A percentile compares a stretch with the other conserved stretches of the same genome.
phyloP scores from a whole-genome alignment of 2,329 filamentous ascomycete species.

The Alternaria hordeiaustralica region DNA sequence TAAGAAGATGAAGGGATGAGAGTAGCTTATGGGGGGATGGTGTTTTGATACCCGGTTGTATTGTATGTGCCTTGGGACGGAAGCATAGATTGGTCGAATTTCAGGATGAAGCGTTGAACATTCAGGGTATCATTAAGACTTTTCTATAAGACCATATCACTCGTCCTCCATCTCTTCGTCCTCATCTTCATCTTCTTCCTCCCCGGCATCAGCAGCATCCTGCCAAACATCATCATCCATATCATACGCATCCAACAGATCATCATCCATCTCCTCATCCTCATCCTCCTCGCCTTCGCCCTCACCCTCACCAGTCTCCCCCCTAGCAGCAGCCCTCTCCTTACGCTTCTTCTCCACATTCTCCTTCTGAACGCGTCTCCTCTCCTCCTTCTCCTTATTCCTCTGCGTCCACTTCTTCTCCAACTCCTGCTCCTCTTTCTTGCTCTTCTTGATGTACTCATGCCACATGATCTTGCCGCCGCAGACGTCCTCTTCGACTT shows the following conservation, averaged over 20 bases:
- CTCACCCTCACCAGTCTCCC: constrained; percentile 52
- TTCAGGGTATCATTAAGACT: constrained; percentile 42
- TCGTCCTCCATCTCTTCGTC: constrained; percentile 56
- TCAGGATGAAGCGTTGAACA: constrained; percentile 15
- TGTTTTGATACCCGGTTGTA: constrained; percentile 2
- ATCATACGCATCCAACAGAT: constrained; percentile 54
- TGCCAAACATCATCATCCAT: constrained; percentile 61
- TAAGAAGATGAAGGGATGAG: constrained; percentile 60
- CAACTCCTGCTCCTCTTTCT: constrained; percentile 76
- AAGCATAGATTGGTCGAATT: not conserved
- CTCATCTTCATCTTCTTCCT: constrained; percentile 55
- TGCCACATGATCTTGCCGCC: constrained; percentile 96
- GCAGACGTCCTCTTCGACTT: constrained; percentile 94
- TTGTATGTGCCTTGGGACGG: not conserved
- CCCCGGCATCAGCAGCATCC: constrained; percentile 58
- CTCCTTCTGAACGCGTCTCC: constrained; percentile 82
- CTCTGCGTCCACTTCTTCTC: constrained; percentile 84
- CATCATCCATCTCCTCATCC: constrained; percentile 55
- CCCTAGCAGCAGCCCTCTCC: constrained; percentile 50
- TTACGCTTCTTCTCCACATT: constrained; percentile 89
- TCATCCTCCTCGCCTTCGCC: constrained; percentile 58
- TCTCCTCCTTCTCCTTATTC: constrained; percentile 79
- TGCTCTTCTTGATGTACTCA: constrained; percentile 86
- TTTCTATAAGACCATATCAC: constrained; percentile 20
- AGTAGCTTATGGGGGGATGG: constrained; percentile 32